Evolutionary conservation across 2,329 filamentous ascomycete species (phyloP), one percentile per base, ranked within the genome.

Genomic region (Colletotrichum cereale): DNA sequence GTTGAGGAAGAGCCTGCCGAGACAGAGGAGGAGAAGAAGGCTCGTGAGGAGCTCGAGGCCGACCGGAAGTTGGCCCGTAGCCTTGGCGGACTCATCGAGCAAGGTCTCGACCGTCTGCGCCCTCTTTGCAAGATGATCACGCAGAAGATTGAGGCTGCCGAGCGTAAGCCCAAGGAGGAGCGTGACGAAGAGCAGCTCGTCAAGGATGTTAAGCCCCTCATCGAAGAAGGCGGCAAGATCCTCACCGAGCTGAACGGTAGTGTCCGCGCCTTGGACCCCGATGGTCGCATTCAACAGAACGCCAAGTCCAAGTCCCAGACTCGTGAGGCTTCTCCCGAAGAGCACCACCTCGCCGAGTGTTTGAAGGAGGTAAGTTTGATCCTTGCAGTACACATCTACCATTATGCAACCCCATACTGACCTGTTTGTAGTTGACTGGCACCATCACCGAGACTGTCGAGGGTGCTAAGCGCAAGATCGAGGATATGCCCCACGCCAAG

Each of bases 401-500:
- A 29, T n/a, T 2, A 29, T 0, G 2, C n/a, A 16, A 40, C 2
- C 2, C 2, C 6, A 10, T 10, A 16, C 38, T 72, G 31, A 76
- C 47, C n/a, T n/a, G 16, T 18, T 31, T 2, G 24, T 66, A 90
- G 83, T 87, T 97, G 71, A 96, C 95, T 0, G 91, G 91, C 26
- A 91, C 90, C 34, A 93, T 98, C 29, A 91, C 93, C 57, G 90
- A 91, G 77, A 94, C 92, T 31, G 96, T 98, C 76, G 95, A 98
- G 78, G 91, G 92, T 74, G 93, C 93, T 34, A 96, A 95, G 89
- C 93, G 92, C 85, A 93, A 93, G 86, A 93, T 97, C 73, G 90
- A 93, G 78, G 93, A 93, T 78, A 96, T 97, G 93, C 95, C 95
- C 7, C 93, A 97, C 75, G 95, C 94, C 53, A 97, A 97, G 91